phyloP scores from a whole-genome alignment of 768 basidiomycete genomes.

The Lentinula raphanica region DNA sequence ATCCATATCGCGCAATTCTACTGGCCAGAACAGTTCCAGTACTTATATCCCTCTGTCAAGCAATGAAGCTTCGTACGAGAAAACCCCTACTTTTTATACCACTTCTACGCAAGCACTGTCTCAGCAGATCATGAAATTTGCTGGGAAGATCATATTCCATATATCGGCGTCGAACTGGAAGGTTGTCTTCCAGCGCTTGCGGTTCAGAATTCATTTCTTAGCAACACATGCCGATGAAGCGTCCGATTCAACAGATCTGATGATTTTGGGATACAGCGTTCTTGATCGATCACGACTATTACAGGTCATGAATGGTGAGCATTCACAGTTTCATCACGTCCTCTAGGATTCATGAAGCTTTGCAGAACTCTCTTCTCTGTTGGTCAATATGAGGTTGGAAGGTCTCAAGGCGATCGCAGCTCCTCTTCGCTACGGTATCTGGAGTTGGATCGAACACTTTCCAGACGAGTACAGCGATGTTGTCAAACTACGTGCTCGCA shows the following conservation, averaged over 20 bases:
- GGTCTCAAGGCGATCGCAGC: slow-evolving; percentile 68
- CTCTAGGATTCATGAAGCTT: slow-evolving; percentile 4
- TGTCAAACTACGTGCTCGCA: slow-evolving; percentile 48
- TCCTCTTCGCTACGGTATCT: slow-evolving; percentile 72
- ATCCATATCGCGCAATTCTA: slow-evolving; percentile 21
- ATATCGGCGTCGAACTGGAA: slow-evolving; percentile 87
- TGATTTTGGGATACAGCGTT: slow-evolving; percentile 72
- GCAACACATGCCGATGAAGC: slow-evolving; percentile 24
- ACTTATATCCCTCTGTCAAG: slow-evolving; percentile 37
- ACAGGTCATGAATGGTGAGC: slow-evolving; percentile 63
- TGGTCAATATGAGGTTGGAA: slow-evolving; percentile 76
- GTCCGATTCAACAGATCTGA: slow-evolving; percentile 67
- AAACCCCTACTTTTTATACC: slow-evolving; percentile 56
- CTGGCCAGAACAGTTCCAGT: slow-evolving; percentile 30
- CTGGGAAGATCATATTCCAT: slow-evolving; percentile 78
- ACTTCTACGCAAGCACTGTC: slow-evolving; percentile 52
- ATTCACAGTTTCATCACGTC: neutral
- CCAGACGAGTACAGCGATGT: slow-evolving; percentile 75
- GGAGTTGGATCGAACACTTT: slow-evolving; percentile 86
- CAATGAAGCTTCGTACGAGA: slow-evolving; percentile 46
- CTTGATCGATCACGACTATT: slow-evolving; percentile 66
- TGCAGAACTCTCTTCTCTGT: slow-evolving; percentile 71
- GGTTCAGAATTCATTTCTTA: slow-evolving; percentile 62
- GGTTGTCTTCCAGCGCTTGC: slow-evolving; percentile 67
- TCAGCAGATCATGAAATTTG: slow-evolving; percentile 60